Evolutionary conservation across 139 green algal species (phyloP).

Genomic region (Limnomonas spitsbergensis): DNA sequence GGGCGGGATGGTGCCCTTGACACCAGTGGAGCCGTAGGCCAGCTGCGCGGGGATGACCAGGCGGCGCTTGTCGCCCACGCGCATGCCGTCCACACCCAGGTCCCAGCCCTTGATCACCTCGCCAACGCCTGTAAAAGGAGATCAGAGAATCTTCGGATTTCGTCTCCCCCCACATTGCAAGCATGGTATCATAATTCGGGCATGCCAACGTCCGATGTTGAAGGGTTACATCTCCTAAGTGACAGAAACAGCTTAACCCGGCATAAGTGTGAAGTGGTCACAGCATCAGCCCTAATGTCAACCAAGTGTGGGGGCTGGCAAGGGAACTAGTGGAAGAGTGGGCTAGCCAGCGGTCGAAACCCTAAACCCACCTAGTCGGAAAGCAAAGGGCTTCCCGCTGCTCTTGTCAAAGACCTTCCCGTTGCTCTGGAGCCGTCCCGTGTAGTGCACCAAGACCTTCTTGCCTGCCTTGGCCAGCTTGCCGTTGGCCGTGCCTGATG

Average conservation of each 20-base stretch:
- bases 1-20: constrained; percentile 74
- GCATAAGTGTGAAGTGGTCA: too few relatives aligned
- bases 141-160: not conserved
- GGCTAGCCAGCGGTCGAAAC: too few relatives aligned
- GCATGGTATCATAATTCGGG: too few relatives aligned
- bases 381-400: constrained; percentile 73
- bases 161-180: too few relatives aligned
- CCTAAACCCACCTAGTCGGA: constrained; percentile 81
- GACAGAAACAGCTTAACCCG: too few relatives aligned
- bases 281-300: too few relatives aligned
- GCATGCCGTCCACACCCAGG: constrained; percentile 72
- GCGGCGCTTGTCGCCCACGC: constrained; percentile 83
- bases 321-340: too few relatives aligned
- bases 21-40: constrained; percentile 51
- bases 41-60: constrained; percentile 70
- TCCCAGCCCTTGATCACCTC: constrained; percentile 64
- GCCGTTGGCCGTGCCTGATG: constrained; percentile 52
- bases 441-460: constrained; percentile 60
- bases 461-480: constrained; percentile 77
- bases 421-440: constrained; percentile 71
- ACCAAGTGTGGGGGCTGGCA: too few relatives aligned
- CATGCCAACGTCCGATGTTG: too few relatives aligned
- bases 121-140: constrained; percentile 46
- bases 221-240: too few relatives aligned
- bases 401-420: constrained; percentile 89